These are phyloP conservation scores for Lipomyces yamadae DNA, from an alignment of 805 yeast species.

Conservation along the genomic window DNA sequence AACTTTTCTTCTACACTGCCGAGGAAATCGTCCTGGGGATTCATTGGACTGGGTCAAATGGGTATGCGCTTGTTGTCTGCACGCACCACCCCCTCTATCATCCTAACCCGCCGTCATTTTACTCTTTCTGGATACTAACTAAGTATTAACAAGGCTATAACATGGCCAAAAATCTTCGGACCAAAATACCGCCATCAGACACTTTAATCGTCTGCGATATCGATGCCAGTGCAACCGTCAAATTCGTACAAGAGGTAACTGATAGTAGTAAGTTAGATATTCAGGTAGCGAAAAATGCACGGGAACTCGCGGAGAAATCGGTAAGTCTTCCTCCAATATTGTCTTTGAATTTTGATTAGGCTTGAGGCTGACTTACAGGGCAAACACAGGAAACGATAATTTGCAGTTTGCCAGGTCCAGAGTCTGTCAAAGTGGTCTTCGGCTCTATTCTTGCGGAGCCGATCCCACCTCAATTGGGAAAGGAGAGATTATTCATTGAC, in stretches of 20 bases:
- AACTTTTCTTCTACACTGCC: constrained; percentile 5
- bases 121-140: background rate
- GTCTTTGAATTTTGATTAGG: background rate
- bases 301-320: constrained; percentile 7
- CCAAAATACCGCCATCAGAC: constrained; percentile 4
- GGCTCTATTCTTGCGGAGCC: background rate
- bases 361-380: background rate
- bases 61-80: constrained; percentile 4
- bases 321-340: background rate
- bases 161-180: constrained; percentile 4
- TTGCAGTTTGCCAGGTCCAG: constrained; percentile 5
- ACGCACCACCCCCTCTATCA: background rate
- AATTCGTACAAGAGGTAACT: constrained; percentile 1
- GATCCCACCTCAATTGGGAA: background rate
- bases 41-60: constrained; percentile 11
- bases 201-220: constrained; percentile 6
- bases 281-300: constrained; percentile 5
- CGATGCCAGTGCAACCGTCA: constrained; percentile 3
- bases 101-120: background rate
- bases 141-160: background rate
- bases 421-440: constrained; percentile 6
- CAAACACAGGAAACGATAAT: constrained; percentile 8
- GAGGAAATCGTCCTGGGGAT: constrained; percentile 6
- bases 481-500: constrained; percentile 10
- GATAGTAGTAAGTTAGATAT: constrained; percentile 3